Percentiles rank a stretch among this genome's conserved stretches.
Conservation (phyloP, 2,329 filamentous ascomycete species). For the Talaromyces sp. region DNA sequence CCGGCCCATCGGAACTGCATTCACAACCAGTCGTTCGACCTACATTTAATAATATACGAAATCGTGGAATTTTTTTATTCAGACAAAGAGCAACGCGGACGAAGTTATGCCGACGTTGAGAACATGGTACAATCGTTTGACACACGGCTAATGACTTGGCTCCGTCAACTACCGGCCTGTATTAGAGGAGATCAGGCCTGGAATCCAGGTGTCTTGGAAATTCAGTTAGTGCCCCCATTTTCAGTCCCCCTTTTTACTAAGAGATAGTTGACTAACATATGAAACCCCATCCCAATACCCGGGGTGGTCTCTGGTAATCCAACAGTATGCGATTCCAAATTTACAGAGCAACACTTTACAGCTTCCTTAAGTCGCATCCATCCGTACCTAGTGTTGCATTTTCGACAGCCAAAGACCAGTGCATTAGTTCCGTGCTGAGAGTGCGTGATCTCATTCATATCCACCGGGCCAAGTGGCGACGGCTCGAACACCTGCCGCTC, state of each 20-base stretch:
- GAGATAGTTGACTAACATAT: not conserved
- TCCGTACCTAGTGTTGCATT: not conserved
- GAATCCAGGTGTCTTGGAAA: slow-evolving; percentile 7
- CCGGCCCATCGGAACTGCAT: slow-evolving; percentile 10
- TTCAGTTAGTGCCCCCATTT: slow-evolving; percentile 4
- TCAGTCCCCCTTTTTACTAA: not conserved
- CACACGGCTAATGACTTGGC: not conserved
- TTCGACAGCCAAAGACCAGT: slow-evolving; percentile 1
- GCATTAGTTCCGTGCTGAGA: slow-evolving; percentile 3
- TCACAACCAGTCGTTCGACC: slow-evolving; percentile 9
- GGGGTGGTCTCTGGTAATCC: not conserved
- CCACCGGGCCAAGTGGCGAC: slow-evolving; percentile 9
- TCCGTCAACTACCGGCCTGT: slow-evolving; percentile 4
- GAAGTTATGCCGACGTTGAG: slow-evolving; percentile 5
- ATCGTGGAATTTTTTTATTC: slow-evolving; percentile 3
- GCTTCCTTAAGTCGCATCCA: slow-evolving; percentile 9
- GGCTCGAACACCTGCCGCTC: slow-evolving; percentile 6
- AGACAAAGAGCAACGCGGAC: not conserved
- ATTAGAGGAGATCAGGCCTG: slow-evolving; percentile 4
- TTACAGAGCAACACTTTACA: slow-evolving; percentile 9
- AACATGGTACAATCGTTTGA: slow-evolving; percentile 1
- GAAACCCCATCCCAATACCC: not conserved
- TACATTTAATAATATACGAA: slow-evolving; percentile 12
- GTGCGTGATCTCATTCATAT: slow-evolving; percentile 7
- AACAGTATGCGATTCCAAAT: slow-evolving; percentile 5